These are phyloP conservation scores for Lactifluus rugatus DNA, from an alignment of 768 basidiomycete species.

Conservation along the genomic window DNA sequence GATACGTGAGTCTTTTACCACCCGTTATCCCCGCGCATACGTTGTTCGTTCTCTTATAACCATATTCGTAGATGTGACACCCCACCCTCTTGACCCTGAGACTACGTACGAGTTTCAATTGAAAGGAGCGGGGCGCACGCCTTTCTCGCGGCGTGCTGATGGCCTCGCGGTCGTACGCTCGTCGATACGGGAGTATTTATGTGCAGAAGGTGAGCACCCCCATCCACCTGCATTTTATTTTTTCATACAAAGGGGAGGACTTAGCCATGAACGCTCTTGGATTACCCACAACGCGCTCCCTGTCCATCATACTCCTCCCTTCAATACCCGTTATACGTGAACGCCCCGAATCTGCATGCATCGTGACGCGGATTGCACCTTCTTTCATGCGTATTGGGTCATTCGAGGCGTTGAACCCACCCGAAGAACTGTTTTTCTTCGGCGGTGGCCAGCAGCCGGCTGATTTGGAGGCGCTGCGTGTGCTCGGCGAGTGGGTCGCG, in stretches of 20 bases:
- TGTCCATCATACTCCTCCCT: conserved; percentile 70
- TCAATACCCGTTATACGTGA: conserved; percentile 70
- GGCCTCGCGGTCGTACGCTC: conserved; percentile 93
- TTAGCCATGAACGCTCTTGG: conserved; percentile 66
- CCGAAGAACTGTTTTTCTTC: conserved; percentile 51
- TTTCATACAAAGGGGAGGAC: not conserved
- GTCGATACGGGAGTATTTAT: conserved; percentile 88
- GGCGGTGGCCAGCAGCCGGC: conserved; percentile 70
- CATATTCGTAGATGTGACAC: conserved; percentile 53
- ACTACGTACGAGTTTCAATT: conserved; percentile 78
- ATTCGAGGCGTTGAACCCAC: conserved; percentile 79
- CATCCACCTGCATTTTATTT: not conserved
- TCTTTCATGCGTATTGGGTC: conserved; percentile 89
- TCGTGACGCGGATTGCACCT: conserved; percentile 75
- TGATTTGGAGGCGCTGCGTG: conserved; percentile 63
- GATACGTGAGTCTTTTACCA: conserved; percentile 39
- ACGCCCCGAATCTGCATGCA: conserved; percentile 54
- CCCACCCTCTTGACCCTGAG: conserved; percentile 49
- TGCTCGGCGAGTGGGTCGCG: conserved; percentile 68
- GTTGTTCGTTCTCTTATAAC: not conserved
- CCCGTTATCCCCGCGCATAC: not conserved
- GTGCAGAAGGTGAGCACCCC: conserved; percentile 64
- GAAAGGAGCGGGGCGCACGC: conserved; percentile 90
- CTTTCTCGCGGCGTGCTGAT: conserved; percentile 87
- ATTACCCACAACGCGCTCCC: conserved; percentile 83